Conservation (phyloP, 768 basidiomycete genomes). For the Amanita fuliginea region DNA sequence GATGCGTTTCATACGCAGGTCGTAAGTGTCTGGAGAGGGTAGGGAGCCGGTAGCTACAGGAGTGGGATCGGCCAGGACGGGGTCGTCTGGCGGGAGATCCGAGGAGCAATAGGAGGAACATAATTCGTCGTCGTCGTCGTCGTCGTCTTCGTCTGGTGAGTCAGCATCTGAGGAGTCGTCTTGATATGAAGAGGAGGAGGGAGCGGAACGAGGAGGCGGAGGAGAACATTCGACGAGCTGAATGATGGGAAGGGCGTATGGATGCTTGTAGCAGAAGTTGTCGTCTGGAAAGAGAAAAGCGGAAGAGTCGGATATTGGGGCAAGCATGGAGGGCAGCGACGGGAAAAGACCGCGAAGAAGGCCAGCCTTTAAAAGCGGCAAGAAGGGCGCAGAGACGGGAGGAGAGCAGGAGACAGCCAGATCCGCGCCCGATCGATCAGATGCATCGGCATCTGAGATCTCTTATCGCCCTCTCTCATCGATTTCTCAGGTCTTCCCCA, state of each 20-base stretch:
- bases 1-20: slow-evolving; percentile 52
- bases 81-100: slow-evolving; percentile 29
- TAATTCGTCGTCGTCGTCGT: slow-evolving; percentile 31
- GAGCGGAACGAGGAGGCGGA: slow-evolving; percentile 38
- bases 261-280: slow-evolving; percentile 37
- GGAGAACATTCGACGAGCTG: slow-evolving; percentile 62
- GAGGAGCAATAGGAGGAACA: slow-evolving; percentile 70
- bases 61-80: slow-evolving; percentile 17
- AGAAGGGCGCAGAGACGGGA: slow-evolving; percentile 1
- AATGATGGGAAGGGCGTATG: slow-evolving; percentile 51
- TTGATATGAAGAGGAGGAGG: slow-evolving; percentile 26
- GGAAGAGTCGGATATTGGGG: slow-evolving; percentile 12
- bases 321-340: slow-evolving; percentile 7
- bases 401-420: slow-evolving; percentile 5
- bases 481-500: slow-evolving; percentile 16
- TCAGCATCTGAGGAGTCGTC: slow-evolving; percentile 18
- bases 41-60: slow-evolving; percentile 9
- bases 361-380: slow-evolving; percentile 7
- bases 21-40: slow-evolving; percentile 34
- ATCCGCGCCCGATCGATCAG: slow-evolving; percentile 17
- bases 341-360: slow-evolving; percentile 9
- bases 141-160: slow-evolving; percentile 20
- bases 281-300: slow-evolving; percentile 19
- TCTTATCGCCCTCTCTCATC: slow-evolving; percentile 14
- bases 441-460: slow-evolving; percentile 14